phyloP scores from a whole-genome alignment of 352 stramenopile species.

The Blastocystis hominis region DNA sequence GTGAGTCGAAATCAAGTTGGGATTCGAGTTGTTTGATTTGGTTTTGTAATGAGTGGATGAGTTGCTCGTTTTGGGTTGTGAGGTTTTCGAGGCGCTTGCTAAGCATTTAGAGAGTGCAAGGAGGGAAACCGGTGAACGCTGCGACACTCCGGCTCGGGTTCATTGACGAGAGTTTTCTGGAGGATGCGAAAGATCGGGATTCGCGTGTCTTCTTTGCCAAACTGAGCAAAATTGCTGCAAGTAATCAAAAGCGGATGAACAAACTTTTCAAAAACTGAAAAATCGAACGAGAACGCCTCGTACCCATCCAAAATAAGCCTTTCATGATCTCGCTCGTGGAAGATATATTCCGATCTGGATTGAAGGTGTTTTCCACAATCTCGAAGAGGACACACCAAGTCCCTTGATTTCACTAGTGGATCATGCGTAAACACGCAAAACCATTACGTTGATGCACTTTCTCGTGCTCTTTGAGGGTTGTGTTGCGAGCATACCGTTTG shows the following conservation, averaged over 20 bases:
- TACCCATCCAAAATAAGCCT: not conserved
- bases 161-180: not conserved
- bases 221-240: not conserved
- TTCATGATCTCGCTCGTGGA: not conserved
- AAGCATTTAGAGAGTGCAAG: not conserved
- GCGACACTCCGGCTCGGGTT: not conserved
- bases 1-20: not conserved
- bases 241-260: not conserved
- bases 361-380: conserved; percentile 40
- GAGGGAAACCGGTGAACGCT: not conserved
- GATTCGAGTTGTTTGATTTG: not conserved
- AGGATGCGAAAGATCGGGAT: not conserved
- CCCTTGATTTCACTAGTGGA: not conserved
- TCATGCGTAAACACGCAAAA: not conserved
- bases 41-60: not conserved
- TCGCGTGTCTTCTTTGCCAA: not conserved
- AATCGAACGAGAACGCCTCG: not conserved
- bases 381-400: conserved; percentile 32
- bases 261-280: not conserved
- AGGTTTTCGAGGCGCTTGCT: not conserved
- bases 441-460: not conserved
- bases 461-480: not conserved
- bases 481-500: not conserved
- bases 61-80: not conserved
- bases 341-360: not conserved